These are phyloP conservation scores for Colletotrichum trifolii DNA, from an alignment of 2,329 filamentous ascomycete species.

Conservation along the genomic window DNA sequence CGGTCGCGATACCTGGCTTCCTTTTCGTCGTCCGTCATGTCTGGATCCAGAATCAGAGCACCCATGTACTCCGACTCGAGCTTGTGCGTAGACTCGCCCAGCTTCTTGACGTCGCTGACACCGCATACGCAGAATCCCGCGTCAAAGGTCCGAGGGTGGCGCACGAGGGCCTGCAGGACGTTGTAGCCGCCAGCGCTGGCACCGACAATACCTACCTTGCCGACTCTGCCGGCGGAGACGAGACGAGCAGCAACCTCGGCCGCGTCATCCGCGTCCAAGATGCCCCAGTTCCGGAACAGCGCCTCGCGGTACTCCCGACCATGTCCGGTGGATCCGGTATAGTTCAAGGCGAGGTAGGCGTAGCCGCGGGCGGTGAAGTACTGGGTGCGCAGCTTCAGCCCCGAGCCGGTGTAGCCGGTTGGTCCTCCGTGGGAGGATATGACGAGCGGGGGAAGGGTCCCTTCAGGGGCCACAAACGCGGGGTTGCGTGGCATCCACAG, in stretches of 20 bases:
- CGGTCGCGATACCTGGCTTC: constrained; percentile 55
- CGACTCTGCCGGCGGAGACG: constrained; percentile 47
- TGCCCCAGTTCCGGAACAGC: constrained; percentile 62
- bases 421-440: constrained; percentile 63
- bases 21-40: constrained; percentile 51
- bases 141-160: constrained; percentile 58
- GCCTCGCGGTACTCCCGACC: constrained; percentile 61
- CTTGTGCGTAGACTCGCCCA: constrained; percentile 63
- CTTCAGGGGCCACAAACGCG: constrained; percentile 49
- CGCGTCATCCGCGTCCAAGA: constrained; percentile 62
- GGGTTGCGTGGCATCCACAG: constrained; percentile 62
- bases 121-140: constrained; percentile 62
- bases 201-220: constrained; percentile 60
- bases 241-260: constrained; percentile 58
- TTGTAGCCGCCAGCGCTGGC: constrained; percentile 65
- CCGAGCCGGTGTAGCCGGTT: constrained; percentile 55
- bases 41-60: constrained; percentile 52
- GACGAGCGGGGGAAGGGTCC: constrained; percentile 59
- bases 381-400: constrained; percentile 57
- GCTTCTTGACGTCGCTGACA: constrained; percentile 59
- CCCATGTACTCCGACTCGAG: constrained; percentile 65
- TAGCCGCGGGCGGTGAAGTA: constrained; percentile 67
- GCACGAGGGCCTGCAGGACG: constrained; percentile 60
- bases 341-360: constrained; percentile 62
- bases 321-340: constrained; percentile 63